Conservation (phyloP, 257 asterid species). For the Solanum verrucosum region DNA sequence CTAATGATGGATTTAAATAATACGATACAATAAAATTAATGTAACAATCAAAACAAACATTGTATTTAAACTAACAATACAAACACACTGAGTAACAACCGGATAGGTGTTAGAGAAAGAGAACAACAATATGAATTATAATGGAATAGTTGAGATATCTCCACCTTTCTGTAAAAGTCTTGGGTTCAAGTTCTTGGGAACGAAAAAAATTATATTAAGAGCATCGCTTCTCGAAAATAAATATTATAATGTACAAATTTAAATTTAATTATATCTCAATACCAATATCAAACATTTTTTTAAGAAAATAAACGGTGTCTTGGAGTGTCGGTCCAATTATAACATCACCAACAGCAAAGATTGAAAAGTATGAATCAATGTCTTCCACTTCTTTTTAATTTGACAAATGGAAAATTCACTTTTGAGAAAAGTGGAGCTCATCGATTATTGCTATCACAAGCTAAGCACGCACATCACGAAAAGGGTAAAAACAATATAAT, state of each 20-base stretch:
- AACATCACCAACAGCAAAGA: neutral
- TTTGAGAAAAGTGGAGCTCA: neutral
- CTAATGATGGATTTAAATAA: too few relatives aligned
- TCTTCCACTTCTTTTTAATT: neutral
- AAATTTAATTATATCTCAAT: neutral
- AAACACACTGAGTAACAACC: neutral
- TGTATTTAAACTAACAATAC: too few relatives aligned
- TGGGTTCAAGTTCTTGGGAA: neutral
- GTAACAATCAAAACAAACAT: neutral
- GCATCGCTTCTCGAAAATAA: neutral
- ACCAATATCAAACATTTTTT: neutral
- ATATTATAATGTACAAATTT: too few relatives aligned
- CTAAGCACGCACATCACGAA: neutral
- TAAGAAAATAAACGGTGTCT: neutral
- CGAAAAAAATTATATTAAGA: neutral
- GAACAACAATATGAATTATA: neutral
- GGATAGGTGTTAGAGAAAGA: too few relatives aligned
- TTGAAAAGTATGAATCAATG: neutral
- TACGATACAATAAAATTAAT: too few relatives aligned
- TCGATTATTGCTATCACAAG: neutral
- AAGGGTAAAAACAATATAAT: neutral
- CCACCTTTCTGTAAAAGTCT: neutral
- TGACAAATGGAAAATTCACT: neutral
- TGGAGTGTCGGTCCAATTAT: neutral
- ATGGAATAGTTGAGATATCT: neutral